Conservation (phyloP, 2,329 filamentous ascomycete species). For the Trichophaea hybrida region DNA sequence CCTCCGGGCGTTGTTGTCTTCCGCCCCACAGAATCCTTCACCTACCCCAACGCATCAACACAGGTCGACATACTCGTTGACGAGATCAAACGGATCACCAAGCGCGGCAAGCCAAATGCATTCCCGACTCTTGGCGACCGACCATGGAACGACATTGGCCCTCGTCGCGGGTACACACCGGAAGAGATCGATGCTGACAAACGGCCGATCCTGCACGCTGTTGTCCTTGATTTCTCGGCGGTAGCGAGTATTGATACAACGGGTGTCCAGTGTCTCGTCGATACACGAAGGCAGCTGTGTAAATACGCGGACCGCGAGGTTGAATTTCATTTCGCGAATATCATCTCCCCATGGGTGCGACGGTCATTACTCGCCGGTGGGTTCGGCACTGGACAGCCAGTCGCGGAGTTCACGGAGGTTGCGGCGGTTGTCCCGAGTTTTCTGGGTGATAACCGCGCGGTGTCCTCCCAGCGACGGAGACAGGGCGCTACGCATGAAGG, state of each 20-base stretch:
- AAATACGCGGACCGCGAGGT: constrained; percentile 35
- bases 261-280: constrained; percentile 40
- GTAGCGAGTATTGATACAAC: constrained; percentile 45
- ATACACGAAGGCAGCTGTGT: constrained; percentile 42
- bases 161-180: constrained; percentile 28
- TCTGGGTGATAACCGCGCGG: constrained; percentile 28
- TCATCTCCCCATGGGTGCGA: constrained; percentile 43
- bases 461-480: constrained; percentile 29
- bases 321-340: constrained; percentile 37
- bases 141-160: constrained; percentile 39
- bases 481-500: not conserved
- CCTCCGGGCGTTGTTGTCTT: constrained; percentile 44
- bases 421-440: constrained; percentile 9
- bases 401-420: constrained; percentile 11
- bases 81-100: constrained; percentile 35
- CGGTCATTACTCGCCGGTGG: constrained; percentile 42
- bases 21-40: constrained; percentile 43
- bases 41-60: constrained; percentile 41
- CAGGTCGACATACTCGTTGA: constrained; percentile 39
- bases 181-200: constrained; percentile 23
- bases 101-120: constrained; percentile 32
- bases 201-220: constrained; percentile 39
- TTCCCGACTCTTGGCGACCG: constrained; percentile 31
- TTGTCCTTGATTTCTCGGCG: constrained; percentile 43
- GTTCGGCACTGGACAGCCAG: constrained; percentile 33